Evolutionary conservation across 2,329 filamentous ascomycete species (phyloP).

Genomic region (Fusarium pilosicola): DNA sequence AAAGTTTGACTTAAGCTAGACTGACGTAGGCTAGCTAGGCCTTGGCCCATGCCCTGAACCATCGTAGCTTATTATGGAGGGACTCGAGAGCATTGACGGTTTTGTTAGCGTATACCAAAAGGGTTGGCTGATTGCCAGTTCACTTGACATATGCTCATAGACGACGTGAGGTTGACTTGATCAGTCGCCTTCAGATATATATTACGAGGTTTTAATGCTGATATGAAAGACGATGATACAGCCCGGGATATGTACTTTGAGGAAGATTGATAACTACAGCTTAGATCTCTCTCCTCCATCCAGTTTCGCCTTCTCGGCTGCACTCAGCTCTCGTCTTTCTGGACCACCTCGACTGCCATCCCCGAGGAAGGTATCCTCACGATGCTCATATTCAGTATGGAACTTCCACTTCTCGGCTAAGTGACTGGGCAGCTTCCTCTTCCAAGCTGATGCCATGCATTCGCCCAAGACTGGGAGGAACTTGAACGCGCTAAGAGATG

Average conservation of each 20-base stretch:
- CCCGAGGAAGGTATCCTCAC: constrained; percentile 20
- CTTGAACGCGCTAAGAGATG: constrained; percentile 25
- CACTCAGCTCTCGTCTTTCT: constrained; percentile 7
- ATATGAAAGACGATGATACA: no score
- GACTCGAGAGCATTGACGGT: background rate
- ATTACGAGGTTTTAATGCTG: background rate
- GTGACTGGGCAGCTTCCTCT: constrained; percentile 3
- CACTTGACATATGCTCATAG: no score
- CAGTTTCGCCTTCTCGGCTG: constrained; percentile 7
- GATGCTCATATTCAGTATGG: constrained; percentile 21
- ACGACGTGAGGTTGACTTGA: background rate
- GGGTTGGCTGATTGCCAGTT: no score
- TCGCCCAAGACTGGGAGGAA: constrained; percentile 33
- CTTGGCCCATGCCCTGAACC: background rate
- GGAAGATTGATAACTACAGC: background rate
- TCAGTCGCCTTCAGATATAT: background rate
- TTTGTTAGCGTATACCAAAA: no score
- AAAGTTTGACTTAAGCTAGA: background rate
- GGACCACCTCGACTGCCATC: constrained; percentile 35
- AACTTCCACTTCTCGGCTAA: constrained; percentile 31
- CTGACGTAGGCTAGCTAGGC: no score
- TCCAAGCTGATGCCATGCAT: constrained; percentile 9
- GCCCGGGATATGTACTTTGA: background rate
- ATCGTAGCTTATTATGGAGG: background rate
- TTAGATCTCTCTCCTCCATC: background rate